phyloP scores from a whole-genome alignment of 495 filamentous ascomycete species.

The Xylaria palmicola region DNA sequence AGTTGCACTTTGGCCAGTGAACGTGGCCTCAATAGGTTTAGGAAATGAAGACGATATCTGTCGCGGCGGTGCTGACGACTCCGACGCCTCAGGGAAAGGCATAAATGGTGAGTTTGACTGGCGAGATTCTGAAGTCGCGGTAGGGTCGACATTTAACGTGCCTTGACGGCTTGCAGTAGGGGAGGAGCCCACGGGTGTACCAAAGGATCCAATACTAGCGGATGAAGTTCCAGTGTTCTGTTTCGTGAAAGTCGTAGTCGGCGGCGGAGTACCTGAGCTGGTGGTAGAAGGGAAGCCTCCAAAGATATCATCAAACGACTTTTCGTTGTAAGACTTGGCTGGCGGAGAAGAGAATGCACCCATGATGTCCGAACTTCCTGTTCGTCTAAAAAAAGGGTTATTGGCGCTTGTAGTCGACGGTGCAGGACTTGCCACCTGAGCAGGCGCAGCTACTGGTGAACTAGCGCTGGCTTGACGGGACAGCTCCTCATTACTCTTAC shows the following conservation, averaged over 20 bases:
- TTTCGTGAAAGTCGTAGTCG: conserved; percentile 63
- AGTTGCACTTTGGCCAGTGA: conserved; percentile 29
- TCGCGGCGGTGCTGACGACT: conserved; percentile 73
- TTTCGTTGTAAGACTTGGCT: conserved; percentile 52
- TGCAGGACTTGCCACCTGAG: conserved; percentile 61
- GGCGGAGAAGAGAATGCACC: conserved; percentile 48
- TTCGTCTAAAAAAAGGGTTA: conserved; percentile 87
- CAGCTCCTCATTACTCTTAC: conserved; percentile 60
- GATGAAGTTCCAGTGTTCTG: conserved; percentile 57
- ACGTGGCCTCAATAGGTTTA: conserved; percentile 42
- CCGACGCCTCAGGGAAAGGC: conserved; percentile 61
- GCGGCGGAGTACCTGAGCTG: conserved; percentile 52
- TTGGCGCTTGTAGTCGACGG: conserved; percentile 73
- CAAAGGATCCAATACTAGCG: conserved; percentile 51
- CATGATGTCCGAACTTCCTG: conserved; percentile 65
- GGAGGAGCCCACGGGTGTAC: conserved; percentile 53
- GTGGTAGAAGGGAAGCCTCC: conserved; percentile 57
- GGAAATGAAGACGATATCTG: conserved; percentile 79
- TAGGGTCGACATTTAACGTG: conserved; percentile 49
- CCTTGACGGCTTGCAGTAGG: conserved; percentile 53
- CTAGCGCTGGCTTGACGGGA: conserved; percentile 42
- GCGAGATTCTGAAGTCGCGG: conserved; percentile 62
- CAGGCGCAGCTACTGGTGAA: conserved; percentile 34
- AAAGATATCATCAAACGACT: conserved; percentile 87
- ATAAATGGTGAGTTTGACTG: conserved; percentile 73